Percentiles rank a stretch among this genome's conserved stretches.
Evolutionary conservation across 2,329 filamentous ascomycete genomes (phyloP).

Genomic region (Blumeriella jaapii): DNA sequence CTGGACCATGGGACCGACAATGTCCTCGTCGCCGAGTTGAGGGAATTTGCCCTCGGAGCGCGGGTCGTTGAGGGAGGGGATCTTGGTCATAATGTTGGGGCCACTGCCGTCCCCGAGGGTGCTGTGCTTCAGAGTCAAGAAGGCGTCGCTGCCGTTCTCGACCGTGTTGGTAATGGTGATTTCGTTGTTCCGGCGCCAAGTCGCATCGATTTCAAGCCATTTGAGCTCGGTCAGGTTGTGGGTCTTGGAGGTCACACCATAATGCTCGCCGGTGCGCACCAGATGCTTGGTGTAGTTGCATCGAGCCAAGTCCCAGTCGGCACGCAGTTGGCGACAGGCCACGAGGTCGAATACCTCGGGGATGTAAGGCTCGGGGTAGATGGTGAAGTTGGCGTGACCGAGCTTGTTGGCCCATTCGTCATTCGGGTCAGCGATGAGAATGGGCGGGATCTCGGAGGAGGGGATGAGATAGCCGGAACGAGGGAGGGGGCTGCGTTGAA

Average conservation of each 20-base stretch:
- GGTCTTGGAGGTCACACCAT: conserved; percentile 79
- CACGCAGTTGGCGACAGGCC: conserved; percentile 52
- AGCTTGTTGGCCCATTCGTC: conserved; percentile 79
- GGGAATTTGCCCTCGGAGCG: conserved; percentile 71
- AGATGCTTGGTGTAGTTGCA: conserved; percentile 84
- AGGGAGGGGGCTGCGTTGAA: conserved; percentile 37
- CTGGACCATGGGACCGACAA: conserved; percentile 73
- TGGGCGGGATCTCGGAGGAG: conserved; percentile 46
- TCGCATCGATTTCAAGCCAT: conserved; percentile 67
- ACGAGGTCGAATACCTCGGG: conserved; percentile 46
- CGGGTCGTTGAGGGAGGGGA: conserved; percentile 58
- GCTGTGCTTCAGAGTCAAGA: conserved; percentile 32
- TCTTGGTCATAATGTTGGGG: conserved; percentile 44
- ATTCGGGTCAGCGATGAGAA: conserved; percentile 55
- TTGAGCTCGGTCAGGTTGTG: conserved; percentile 79
- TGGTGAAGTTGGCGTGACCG: conserved; percentile 89
- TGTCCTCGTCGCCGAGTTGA: conserved; percentile 77
- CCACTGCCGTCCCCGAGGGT: conserved; percentile 33
- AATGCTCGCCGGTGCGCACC: conserved; percentile 79
- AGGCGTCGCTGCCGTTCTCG: conserved; percentile 31
- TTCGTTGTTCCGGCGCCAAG: conserved; percentile 64
- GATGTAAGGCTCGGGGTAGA: conserved; percentile 69
- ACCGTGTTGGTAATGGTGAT: conserved; percentile 43
- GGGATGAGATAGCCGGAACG: conserved; percentile 37
- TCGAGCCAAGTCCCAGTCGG: conserved; percentile 74